Evolutionary conservation across 1,284 basidiomycete genomes (phyloP), one percentile per base, ranked within the genome.

Genomic region (Puccinia polysora): DNA sequence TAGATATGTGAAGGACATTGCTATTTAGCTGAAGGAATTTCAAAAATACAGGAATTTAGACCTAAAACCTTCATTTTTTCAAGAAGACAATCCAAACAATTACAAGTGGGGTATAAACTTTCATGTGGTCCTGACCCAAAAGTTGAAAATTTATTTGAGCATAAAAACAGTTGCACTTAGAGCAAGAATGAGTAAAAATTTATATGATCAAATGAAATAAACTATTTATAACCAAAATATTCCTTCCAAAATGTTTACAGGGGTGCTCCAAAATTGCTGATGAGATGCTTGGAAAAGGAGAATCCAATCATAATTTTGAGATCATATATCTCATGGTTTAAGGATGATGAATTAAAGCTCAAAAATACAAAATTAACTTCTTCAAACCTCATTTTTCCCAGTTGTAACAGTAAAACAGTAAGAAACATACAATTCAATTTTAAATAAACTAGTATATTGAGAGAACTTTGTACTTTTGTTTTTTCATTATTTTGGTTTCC

Each of bases 161-260:
- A n/a, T n/a, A n/a, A n/a, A 15, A 45, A 38, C 32, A 52, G n/a
- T 18, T 40, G 47, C 34, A 15, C 23, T 7, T 18, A 47, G n/a
- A 49, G 32, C 43, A 18, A 34, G 20, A 34, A 20, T 47, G 55
- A 14, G 20, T 40, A 45, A 63, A 2, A 8, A 40, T 4, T 28
- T 28, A 34, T 23, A 34, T 23, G 30, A 34, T 6, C 6, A 49
- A 49, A 4, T 8, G 32, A 34, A 34, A 7, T n/a, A 4, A 3
- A 2, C 10, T n/a, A 43, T 45, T 18, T 7, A n/a, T 47, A 20
- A 52, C 76, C 53, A 32, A 77, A 77, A 64, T 79, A 77, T 58
- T 78, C 76, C 56, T 78, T 78, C 74, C 76, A 78, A 52, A 77
- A 78, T 6, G 74, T 72, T 32, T 77, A 65, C 1, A 75, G 30